Conservation (phyloP, 805 yeast genomes). For the Candida piceae region DNA sequence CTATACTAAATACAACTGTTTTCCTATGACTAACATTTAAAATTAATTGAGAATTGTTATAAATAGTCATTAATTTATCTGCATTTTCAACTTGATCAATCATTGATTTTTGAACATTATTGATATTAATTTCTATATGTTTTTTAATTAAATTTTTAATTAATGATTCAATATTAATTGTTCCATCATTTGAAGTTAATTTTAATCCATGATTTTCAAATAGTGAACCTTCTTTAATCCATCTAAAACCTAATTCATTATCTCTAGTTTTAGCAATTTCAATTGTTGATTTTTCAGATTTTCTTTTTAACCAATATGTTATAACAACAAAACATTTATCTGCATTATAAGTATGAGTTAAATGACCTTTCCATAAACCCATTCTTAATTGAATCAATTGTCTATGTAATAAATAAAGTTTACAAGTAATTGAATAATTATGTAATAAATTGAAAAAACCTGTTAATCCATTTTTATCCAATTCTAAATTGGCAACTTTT, state of each 20-base stretch:
- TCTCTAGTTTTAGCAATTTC: constrained; percentile 54
- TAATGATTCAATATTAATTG: constrained; percentile 33
- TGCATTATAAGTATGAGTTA: constrained; percentile 53
- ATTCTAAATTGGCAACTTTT: constrained; percentile 46
- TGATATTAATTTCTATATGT: constrained; percentile 35
- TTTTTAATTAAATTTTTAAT: constrained; percentile 34
- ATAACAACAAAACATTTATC: constrained; percentile 50
- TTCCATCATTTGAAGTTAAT: constrained; percentile 30
- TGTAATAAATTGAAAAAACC: constrained; percentile 56
- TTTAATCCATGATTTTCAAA: constrained; percentile 19
- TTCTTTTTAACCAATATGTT: constrained; percentile 60
- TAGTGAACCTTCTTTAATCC: constrained; percentile 54
- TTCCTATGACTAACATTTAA: constrained; percentile 26
- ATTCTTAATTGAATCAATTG: constrained; percentile 49
- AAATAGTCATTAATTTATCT: constrained; percentile 26
- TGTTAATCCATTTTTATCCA: constrained; percentile 40
- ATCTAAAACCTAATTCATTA: constrained; percentile 47
- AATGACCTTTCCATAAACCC: constrained; percentile 53
- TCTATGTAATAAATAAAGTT: constrained; percentile 53
- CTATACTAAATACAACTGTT: constrained; percentile 27
- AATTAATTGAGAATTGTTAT: constrained; percentile 21
- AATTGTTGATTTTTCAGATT: constrained; percentile 46
- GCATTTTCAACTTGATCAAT: constrained; percentile 24
- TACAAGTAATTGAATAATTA: constrained; percentile 57
- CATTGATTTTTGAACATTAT: constrained; percentile 28